These are phyloP conservation scores for Bipolaris gigantea DNA, from an alignment of 2,329 filamentous ascomycete genomes.

Conservation along the genomic window DNA sequence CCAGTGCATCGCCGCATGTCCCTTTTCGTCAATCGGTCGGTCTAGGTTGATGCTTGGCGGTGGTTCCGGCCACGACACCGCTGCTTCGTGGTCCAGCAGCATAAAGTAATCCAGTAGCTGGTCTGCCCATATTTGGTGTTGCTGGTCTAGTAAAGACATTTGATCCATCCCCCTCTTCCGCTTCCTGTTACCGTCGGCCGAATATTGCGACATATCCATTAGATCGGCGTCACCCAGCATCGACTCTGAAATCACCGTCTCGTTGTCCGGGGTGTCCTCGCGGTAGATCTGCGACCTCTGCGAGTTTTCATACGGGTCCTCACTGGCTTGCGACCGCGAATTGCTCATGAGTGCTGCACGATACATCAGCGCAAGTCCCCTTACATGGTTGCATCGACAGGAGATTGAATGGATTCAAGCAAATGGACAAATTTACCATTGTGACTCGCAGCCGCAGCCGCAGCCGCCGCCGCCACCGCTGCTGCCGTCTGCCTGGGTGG, in stretches of 20 bases:
- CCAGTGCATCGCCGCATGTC: conserved; percentile 94
- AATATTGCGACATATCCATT: conserved; percentile 68
- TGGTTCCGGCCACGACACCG: conserved; percentile 71
- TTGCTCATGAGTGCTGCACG: conserved; percentile 26
- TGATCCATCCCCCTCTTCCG: conserved; percentile 74
- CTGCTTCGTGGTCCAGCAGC: conserved; percentile 76
- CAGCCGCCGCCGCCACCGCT: conserved; percentile 57
- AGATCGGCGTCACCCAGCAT: conserved; percentile 83
- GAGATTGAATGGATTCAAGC: conserved; percentile 33
- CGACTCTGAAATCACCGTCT: conserved; percentile 80
- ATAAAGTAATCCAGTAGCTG: conserved; percentile 96
- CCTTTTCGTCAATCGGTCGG: conserved; percentile 88
- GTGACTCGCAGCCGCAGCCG: conserved; percentile 11
- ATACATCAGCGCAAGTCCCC: conserved; percentile 4
- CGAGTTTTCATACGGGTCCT: conserved; percentile 66
- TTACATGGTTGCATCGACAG: conserved; percentile 3
- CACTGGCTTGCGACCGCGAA: conserved; percentile 47
- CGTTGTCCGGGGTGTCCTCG: conserved; percentile 80
- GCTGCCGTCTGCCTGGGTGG: conserved; percentile 68
- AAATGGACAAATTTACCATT: conserved; percentile 37
- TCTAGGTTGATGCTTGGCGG: conserved; percentile 86
- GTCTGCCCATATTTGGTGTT: conserved; percentile 89
- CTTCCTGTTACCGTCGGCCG: conserved; percentile 60
- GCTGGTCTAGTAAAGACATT: conserved; percentile 70
- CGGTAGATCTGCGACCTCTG: conserved; percentile 66